These are phyloP conservation scores for Immersiporthe knoxdaviesiana DNA, from an alignment of 2,329 filamentous ascomycete genomes.

Conservation along the genomic window DNA sequence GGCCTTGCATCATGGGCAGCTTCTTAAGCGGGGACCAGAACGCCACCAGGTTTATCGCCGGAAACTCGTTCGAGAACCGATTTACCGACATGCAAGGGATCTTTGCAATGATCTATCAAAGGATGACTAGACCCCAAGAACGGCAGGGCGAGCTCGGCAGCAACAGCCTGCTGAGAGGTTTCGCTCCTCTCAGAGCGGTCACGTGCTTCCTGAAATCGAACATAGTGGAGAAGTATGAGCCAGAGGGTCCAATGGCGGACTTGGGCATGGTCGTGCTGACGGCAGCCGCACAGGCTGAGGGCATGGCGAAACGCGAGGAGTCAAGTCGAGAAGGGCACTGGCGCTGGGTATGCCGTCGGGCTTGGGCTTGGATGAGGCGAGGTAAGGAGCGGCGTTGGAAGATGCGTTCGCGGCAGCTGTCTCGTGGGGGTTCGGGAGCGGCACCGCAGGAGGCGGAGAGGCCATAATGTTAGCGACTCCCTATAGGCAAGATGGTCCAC, in stretches of 20 bases:
- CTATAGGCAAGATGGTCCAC: not conserved
- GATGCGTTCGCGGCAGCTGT: not conserved
- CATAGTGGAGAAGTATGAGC: not conserved
- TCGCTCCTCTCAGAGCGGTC: not conserved
- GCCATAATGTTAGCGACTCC: slow-evolving; percentile 13
- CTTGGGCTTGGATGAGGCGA: not conserved
- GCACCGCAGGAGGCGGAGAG: not conserved
- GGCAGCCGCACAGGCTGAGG: not conserved
- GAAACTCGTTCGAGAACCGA: not conserved
- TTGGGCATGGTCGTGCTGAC: not conserved
- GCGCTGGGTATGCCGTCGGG: not conserved
- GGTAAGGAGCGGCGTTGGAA: not conserved
- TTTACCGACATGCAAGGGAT: no score
- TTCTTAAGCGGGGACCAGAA: not conserved
- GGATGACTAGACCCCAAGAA: no score
- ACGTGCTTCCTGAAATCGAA: not conserved
- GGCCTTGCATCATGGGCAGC: not conserved
- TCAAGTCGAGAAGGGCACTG: not conserved
- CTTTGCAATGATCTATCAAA: not conserved
- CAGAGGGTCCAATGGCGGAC: not conserved
- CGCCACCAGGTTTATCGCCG: not conserved
- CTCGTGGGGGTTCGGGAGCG: not conserved
- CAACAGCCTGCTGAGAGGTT: not conserved
- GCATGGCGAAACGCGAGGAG: not conserved
- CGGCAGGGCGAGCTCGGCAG: not conserved